Evolutionary conservation across 148 eudicot genomes (phyloP).

Genomic region (Arctostaphylos glauca): DNA sequence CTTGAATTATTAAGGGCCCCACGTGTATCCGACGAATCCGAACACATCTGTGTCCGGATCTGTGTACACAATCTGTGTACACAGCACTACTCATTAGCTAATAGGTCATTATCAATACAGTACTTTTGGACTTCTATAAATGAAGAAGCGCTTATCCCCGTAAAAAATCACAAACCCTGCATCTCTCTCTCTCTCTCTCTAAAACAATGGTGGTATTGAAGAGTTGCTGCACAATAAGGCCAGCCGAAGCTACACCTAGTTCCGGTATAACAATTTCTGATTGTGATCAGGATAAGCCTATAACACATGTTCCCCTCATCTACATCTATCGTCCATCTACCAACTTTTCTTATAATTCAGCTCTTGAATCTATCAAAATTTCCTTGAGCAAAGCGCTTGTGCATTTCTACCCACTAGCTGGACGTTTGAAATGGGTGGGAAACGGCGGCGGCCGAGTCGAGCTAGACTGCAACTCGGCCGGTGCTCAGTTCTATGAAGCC

Average conservation of each 20-base stretch:
- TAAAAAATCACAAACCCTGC: not conserved
- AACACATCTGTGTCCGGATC: too few relatives aligned
- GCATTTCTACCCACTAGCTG: constrained; percentile 5
- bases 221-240: constrained; percentile 19
- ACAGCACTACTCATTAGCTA: too few relatives aligned
- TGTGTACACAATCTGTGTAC: too few relatives aligned
- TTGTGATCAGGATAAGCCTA: not conserved
- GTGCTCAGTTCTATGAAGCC: constrained; percentile 22
- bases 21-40: too few relatives aligned
- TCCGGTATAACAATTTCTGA: not conserved
- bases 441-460: not conserved
- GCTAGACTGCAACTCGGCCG: not conserved
- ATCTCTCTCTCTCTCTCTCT: not conserved
- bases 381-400: not conserved
- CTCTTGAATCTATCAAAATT: not conserved
- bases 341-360: not conserved
- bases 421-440: not conserved
- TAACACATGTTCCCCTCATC: not conserved
- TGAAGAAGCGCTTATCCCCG: too few relatives aligned
- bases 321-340: not conserved
- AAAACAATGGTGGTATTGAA: constrained; percentile 17
- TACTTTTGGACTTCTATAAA: too few relatives aligned
- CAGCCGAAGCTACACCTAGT: constrained; percentile 15
- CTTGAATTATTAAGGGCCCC: too few relatives aligned
- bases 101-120: too few relatives aligned